phyloP scores from a whole-genome alignment of 2,329 filamentous ascomycete species.

The Stemphylium vesicarium region DNA sequence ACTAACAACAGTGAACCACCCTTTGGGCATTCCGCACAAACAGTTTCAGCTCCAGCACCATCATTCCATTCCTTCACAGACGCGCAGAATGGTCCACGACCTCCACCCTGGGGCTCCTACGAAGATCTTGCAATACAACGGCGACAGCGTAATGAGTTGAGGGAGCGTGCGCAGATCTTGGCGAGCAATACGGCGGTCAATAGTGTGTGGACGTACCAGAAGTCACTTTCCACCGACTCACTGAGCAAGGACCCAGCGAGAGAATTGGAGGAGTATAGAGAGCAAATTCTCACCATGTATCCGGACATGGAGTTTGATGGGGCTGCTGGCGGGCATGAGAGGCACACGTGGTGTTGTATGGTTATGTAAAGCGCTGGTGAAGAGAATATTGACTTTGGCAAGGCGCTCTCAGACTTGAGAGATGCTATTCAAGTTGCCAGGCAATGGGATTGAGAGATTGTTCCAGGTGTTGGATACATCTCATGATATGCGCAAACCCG shows the following conservation, averaged over 20 bases:
- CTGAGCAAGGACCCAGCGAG: conserved; percentile 11
- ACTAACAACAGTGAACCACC: neutral
- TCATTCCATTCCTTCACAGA: neutral
- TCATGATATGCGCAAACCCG: too few relatives aligned
- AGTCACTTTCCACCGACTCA: neutral
- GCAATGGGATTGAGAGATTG: neutral
- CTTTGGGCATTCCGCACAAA: neutral
- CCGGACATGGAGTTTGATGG: conserved; percentile 32
- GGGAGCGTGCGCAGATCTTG: conserved; percentile 8
- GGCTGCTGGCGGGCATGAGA: conserved; percentile 7
- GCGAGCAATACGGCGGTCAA: neutral
- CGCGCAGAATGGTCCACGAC: conserved; percentile 13
- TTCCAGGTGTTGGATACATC: too few relatives aligned
- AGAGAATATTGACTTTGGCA: neutral
- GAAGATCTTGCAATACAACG: conserved; percentile 14
- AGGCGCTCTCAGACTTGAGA: too few relatives aligned
- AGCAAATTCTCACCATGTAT: conserved; percentile 28
- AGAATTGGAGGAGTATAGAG: conserved; percentile 27
- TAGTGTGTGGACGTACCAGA: neutral
- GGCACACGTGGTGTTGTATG: conserved; percentile 17
- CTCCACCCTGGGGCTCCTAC: conserved; percentile 25
- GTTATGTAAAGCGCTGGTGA: conserved; percentile 19
- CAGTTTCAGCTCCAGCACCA: neutral
- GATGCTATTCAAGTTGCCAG: too few relatives aligned
- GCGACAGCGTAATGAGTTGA: conserved; percentile 5